phyloP scores from a whole-genome alignment of 495 filamentous ascomycete genomes.

The Penicillium canescens region DNA sequence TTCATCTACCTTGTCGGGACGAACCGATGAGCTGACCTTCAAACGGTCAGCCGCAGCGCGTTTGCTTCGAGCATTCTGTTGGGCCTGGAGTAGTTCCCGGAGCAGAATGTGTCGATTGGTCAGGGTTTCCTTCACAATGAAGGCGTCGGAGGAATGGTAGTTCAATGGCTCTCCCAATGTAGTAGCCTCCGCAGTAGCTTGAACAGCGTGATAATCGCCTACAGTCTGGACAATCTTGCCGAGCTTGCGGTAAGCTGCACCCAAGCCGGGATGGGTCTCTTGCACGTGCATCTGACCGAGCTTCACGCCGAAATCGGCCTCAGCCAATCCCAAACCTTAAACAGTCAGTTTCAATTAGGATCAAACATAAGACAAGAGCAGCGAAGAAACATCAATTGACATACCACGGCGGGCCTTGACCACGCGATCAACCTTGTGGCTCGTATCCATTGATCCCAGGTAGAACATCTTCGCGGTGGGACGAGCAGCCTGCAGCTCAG shows the following conservation, averaged over 20 bases:
- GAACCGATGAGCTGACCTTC: conserved; percentile 78
- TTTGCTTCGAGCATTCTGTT: conserved; percentile 75
- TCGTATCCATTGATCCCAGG: conserved; percentile 89
- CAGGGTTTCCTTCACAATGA: conserved; percentile 98
- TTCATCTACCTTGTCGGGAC: conserved; percentile 94
- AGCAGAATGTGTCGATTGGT: conserved; percentile 99
- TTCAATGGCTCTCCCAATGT: conserved; percentile 91
- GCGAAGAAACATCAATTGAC: conserved; percentile 15
- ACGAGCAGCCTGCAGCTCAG: conserved; percentile 84
- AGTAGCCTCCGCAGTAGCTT: conserved; percentile 94
- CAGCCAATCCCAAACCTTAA: conserved; percentile 83
- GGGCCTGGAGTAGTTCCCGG: conserved; percentile 86
- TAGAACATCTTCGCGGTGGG: conserved; percentile 96
- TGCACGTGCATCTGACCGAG: conserved; percentile 80
- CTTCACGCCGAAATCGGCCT: conserved; percentile 91
- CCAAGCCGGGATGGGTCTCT: conserved; percentile 84
- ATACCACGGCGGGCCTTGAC: conserved; percentile 90
- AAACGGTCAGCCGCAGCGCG: conserved; percentile 83
- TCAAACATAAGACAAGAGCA: not conserved
- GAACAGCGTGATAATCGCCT: conserved; percentile 95
- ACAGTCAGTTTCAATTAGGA: conserved; percentile 9
- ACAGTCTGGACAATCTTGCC: conserved; percentile 89
- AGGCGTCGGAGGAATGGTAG: conserved; percentile 94
- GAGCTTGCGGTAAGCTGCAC: conserved; percentile 90
- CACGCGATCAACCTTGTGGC: conserved; percentile 91